These are phyloP conservation scores for Canariomyces notabilis DNA, from an alignment of 2,329 filamentous ascomycete species.

Conservation along the genomic window DNA sequence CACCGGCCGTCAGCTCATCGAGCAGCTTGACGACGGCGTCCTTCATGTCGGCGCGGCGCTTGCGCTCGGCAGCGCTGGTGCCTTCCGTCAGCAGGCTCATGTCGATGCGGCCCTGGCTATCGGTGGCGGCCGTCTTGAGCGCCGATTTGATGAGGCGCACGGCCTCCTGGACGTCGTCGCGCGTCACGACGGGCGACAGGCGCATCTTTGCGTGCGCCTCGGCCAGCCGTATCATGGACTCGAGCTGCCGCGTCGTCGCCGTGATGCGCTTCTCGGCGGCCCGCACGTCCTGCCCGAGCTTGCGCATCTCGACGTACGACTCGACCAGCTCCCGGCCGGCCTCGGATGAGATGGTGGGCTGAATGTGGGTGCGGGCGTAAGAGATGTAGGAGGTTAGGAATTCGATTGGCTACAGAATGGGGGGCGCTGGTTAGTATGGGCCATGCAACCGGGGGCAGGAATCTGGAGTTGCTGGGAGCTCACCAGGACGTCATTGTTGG, in stretches of 20 bases:
- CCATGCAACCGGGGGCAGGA: neutral
- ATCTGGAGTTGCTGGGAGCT: no score
- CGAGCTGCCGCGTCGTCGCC: slow-evolving; percentile 90
- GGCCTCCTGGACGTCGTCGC: slow-evolving; percentile 80
- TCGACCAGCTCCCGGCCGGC: slow-evolving; percentile 81
- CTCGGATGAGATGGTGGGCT: slow-evolving; percentile 73
- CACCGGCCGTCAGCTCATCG: slow-evolving; percentile 71
- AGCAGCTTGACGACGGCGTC: slow-evolving; percentile 67
- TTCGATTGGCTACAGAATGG: slow-evolving; percentile 82
- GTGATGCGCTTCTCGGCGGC: slow-evolving; percentile 93
- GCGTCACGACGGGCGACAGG: slow-evolving; percentile 68
- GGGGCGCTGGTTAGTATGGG: neutral
- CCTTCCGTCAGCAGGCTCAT: slow-evolving; percentile 95
- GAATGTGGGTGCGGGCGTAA: slow-evolving; percentile 81
- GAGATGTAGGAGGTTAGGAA: slow-evolving; percentile 97
- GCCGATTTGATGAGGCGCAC: slow-evolving; percentile 89
- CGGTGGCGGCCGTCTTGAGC: slow-evolving; percentile 95
- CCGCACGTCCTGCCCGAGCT: slow-evolving; percentile 81
- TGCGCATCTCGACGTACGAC: slow-evolving; percentile 91
- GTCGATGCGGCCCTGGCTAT: slow-evolving; percentile 86
- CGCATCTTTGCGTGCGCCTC: slow-evolving; percentile 99
- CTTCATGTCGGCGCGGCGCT: slow-evolving; percentile 79
- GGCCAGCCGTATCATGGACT: slow-evolving; percentile 95
- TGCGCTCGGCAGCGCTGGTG: slow-evolving; percentile 81
- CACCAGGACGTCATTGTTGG: slow-evolving; percentile 73